Evolutionary conservation across 2,329 filamentous ascomycete genomes (phyloP), one percentile per base, ranked within the genome.

Genomic region (Colletotrichum zoysiae): DNA sequence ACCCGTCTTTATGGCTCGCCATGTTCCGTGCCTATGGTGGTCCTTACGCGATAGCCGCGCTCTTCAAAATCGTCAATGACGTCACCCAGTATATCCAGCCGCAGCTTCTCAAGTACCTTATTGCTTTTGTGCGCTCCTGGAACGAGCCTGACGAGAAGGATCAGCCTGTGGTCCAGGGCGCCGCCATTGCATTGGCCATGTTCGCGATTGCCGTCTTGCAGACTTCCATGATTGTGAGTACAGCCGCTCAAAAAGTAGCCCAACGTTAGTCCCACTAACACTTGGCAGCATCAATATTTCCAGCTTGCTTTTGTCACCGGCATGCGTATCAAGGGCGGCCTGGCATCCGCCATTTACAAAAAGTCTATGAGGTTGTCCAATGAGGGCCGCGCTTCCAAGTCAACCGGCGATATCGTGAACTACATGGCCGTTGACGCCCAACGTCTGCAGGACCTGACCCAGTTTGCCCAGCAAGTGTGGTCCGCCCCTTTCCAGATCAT

Each of bases 391-490:
- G 89, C 95, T 2, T 84, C 91, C 56, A 98, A 98, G 83, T 93
- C 94, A 0, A 99, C 96, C 0, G 96, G 96, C 69, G 97, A 99
- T 78, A 98, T 99, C 78, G 96, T 99, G 80, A 99, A 99, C 80
- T 96, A 97, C 83, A 99, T 99, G 95, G 96, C 97, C 57, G 95
- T 99, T 12, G 96, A 99, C 80, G 95, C 95, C 18, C 96, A 99
- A 82, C 92, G 97, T 75, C 87, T 99, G 23, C 93, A 98, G 78
- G 96, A 99, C 82, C 85, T 99, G 69, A 94, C 95, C 2, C 97
- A 99, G 78, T 99, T 96, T 79, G 95, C 94, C 23, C 95, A 97
- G 79, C 95, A 98, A 81, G 85, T 97, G 14, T 98, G 96, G 95
- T 98, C 95, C 55, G 95, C 97, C 3, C 96, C 96, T 3, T 97